These are phyloP conservation scores for Ocimum tenuiflorum DNA, from an alignment of 257 asterid genomes.

Conservation along the genomic window DNA sequence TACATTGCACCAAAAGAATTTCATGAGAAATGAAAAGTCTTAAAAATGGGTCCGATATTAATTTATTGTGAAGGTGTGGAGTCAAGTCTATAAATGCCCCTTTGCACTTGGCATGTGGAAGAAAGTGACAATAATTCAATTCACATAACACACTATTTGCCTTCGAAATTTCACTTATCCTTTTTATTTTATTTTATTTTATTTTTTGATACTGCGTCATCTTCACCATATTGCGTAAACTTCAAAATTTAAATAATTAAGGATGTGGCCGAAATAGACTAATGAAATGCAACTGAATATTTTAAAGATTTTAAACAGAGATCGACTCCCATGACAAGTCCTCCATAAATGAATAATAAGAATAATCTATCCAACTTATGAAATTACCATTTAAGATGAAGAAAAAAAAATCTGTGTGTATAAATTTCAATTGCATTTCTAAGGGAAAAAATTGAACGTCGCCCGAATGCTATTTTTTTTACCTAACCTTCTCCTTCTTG, in stretches of 20 bases:
- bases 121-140: not conserved
- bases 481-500: not conserved
- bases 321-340: too few species aligned
- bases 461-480: not conserved
- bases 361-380: too few species aligned
- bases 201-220: not conserved
- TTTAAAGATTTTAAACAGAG: too few species aligned
- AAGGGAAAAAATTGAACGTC: not conserved
- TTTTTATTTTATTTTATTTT: too few species aligned
- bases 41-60: conserved; percentile 9
- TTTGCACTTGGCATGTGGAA: conserved; percentile 20
- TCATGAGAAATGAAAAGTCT: conserved; percentile 4
- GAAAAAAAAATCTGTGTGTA: too few species aligned
- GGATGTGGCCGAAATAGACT: too few species aligned
- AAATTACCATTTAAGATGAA: too few species aligned
- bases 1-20: not conserved
- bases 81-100: conserved; percentile 19
- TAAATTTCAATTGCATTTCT: too few species aligned
- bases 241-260: not conserved
- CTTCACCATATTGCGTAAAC: not conserved
- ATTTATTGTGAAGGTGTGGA: conserved; percentile 9
- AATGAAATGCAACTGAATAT: too few species aligned
- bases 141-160: conserved; percentile 1
- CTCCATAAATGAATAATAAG: too few species aligned
- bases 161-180: too few species aligned